Evolutionary conservation across 768 basidiomycete genomes (phyloP).

Genomic region (Botryobasidium botryosum): DNA sequence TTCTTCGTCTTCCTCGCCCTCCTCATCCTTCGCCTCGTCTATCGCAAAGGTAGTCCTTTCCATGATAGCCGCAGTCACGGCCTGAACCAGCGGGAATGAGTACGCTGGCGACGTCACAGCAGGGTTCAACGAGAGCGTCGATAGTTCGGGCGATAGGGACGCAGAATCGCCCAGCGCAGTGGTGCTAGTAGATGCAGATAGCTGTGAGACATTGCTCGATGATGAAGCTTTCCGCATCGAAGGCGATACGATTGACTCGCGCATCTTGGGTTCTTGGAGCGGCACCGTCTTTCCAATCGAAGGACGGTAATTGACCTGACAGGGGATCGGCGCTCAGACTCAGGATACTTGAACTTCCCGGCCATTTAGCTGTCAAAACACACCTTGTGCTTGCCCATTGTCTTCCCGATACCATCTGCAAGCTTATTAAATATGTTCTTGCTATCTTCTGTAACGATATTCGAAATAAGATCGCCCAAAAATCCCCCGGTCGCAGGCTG

Average conservation of each 20-base stretch:
- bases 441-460: conserved; percentile 80
- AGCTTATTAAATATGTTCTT: conserved; percentile 86
- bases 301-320: conserved; percentile 53
- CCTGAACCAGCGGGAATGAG: background rate
- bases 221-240: conserved; percentile 14
- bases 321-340: no score
- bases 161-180: conserved; percentile 10
- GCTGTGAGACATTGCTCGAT: conserved; percentile 15
- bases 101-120: background rate
- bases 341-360: background rate
- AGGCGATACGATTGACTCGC: conserved; percentile 67
- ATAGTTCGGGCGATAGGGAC: conserved; percentile 12
- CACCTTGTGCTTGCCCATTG: conserved; percentile 85
- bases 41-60: conserved; percentile 94
- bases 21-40: conserved; percentile 79
- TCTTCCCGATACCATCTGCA: conserved; percentile 87
- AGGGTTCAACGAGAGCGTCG: conserved; percentile 23
- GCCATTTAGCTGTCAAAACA: no score
- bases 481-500: conserved; percentile 26
- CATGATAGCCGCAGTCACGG: conserved; percentile 42
- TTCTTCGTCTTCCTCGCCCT: conserved; percentile 45
- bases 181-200: conserved; percentile 17
- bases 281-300: conserved; percentile 51
- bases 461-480: conserved; percentile 69
- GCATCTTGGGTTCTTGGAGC: conserved; percentile 72